Base-by-base conservation (phyloP, 176 grass and related monocot species). In the Carex myosuroides region DNA sequence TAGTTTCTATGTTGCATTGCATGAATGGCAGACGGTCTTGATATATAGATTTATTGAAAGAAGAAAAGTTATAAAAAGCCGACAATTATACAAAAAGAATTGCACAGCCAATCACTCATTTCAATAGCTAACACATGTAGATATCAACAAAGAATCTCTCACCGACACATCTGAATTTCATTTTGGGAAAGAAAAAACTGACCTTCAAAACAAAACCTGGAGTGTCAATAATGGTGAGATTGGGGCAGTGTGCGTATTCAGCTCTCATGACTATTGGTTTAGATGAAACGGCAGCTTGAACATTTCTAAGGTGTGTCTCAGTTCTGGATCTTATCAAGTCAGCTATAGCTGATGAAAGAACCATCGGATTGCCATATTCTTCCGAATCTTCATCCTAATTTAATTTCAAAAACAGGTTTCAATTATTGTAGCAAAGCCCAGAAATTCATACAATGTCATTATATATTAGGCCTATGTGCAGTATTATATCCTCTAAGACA, bases 201-300 rank as follows among this genome's bases (percentile, higher is more conserved):
- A 90, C 97, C 93, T 99, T 99, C 76, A 99, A 90, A 80, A 99
- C 91, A 55, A 99, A 99, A 61, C 97, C 97, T 82, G 97, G 97
- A 64, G 93, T 99, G 72, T 99, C 96, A 46, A 99, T 99, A 80
- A 99, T 99, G 83, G 97, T 99, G 81, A 96, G 97, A 64, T 99
- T 99, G 88, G 97, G 97, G 41, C 97, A 99, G 72, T 99, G 88
- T 11, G 93, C 93, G 73, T 99, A 99, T 89, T 99, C 97, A 0
- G 91, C 97, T 92, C 91, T 86, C 97, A 99, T 96, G 37, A 99
- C 93, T 83, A 99, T 99, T 13, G 97, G 91, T 64, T 99, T 99
- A 7, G 97, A 64, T 60, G 97, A 99, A 35, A 99, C 97, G 2
- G 97, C 87, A 74, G 90, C 88, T 64, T 92, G 93, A 85, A 94